A percentile compares a stretch with the other conserved stretches of the same genome.
phyloP scores from a whole-genome alignment of 176 grass and related monocot genomes.

The Carex kokanica region DNA sequence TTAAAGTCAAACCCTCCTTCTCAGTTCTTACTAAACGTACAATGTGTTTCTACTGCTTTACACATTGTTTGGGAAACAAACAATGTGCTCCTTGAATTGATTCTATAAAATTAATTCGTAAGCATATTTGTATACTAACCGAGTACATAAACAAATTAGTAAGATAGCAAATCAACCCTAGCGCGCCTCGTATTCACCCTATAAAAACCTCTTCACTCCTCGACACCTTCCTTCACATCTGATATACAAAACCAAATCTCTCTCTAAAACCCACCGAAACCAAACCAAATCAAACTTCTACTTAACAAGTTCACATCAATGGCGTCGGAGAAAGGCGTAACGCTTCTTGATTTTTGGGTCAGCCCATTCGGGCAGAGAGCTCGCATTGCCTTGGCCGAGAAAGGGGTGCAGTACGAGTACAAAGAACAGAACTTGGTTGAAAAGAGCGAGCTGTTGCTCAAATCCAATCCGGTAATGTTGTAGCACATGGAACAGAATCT shows the following conservation, averaged over 20 bases:
- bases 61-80: neutral
- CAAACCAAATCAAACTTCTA: neutral
- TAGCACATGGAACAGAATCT: neutral
- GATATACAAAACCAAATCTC: neutral
- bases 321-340: slow-evolving; percentile 21
- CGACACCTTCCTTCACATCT: neutral
- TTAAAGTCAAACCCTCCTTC: neutral
- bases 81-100: neutral
- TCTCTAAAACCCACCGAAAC: neutral
- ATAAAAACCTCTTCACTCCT: neutral
- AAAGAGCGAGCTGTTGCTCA: slow-evolving; percentile 46
- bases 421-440: slow-evolving; percentile 39
- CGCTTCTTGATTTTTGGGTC: slow-evolving; percentile 45
- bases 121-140: neutral
- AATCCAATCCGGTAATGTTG: slow-evolving; percentile 44
- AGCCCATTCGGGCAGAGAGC: slow-evolving; percentile 59
- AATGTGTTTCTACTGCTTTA: neutral
- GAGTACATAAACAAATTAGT: neutral
- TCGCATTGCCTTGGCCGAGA: slow-evolving; percentile 47
- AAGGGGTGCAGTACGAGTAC: slow-evolving; percentile 65
- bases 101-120: neutral
- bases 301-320: neutral
- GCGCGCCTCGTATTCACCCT: neutral
- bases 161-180: neutral
- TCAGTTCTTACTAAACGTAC: neutral